Evolutionary conservation across 139 green algal species (phyloP), one percentile per base, ranked within the genome.

Genomic region (Closterium sp.): DNA sequence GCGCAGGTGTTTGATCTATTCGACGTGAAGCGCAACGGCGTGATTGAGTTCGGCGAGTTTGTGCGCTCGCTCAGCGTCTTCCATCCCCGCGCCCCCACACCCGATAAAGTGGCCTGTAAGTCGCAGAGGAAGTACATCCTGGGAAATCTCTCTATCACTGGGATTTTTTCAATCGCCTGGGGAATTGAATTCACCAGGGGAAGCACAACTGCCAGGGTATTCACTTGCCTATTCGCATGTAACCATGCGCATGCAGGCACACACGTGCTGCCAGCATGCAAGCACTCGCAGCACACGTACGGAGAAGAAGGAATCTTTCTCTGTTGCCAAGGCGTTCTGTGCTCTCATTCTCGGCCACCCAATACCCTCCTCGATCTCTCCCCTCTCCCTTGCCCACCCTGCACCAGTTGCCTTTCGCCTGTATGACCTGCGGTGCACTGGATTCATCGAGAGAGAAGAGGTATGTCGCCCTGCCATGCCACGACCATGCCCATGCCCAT

Each of bases 1-100:
- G 36, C 25, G 12, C 94, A 96, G 94, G 91, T 96, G 2, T 97
- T 97, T 91, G 89, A 96, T 16, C 38, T 96, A 2, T 97, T 97
- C 92, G 96, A 97, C 91, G 94, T 93, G n/a, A 96, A 97, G 87
- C 84, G 93, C 33, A 97, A 97, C 43, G 92, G 95, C 8, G 96
- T 97, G 35, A 96, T 97, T 33, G 96, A 97, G 69, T 97, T 97
- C 95, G 94, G 94, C 3, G 96, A 97, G 90, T 97, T 97, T 94
- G 93, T 96, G 36, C 90, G 92, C 10, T 93, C 93, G 6, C 86
- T 97, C 30, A 94, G 85, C 35, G 95, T 97, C 12, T 97, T 97
- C 92, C 96, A 97, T 88, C 96, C 96, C 3, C 90, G 93, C 30
- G 95, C 95, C 10, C 93, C 94, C 21, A 86, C 95, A 8, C 69